These are phyloP conservation scores for Cicer cuneatum DNA, from an alignment of 306 rosid species.

Conservation along the genomic window DNA sequence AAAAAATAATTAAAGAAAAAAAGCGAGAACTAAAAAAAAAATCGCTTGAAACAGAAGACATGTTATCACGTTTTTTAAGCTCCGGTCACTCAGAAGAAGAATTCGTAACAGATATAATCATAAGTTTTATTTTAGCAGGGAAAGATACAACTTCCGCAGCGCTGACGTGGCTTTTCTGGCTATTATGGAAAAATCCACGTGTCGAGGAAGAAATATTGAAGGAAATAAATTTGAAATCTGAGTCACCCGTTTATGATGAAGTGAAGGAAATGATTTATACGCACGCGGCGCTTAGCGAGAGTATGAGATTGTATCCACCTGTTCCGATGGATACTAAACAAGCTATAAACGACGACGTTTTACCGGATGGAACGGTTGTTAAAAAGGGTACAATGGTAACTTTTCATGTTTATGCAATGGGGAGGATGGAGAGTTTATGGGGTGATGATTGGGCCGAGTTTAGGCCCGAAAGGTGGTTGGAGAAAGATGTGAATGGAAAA, in stretches of 20 bases:
- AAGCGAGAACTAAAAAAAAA: constrained; percentile 52
- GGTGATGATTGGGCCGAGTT: constrained; percentile 72
- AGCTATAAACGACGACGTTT: constrained; percentile 56
- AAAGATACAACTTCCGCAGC: constrained; percentile 70
- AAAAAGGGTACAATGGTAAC: constrained; percentile 62
- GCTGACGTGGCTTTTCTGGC: constrained; percentile 79
- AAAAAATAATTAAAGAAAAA: constrained; percentile 54
- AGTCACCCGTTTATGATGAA: constrained; percentile 42
- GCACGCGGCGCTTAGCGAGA: constrained; percentile 81
- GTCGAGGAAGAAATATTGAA: constrained; percentile 57
- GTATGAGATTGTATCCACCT: constrained; percentile 84
- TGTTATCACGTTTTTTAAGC: constrained; percentile 66
- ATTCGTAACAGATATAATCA: constrained; percentile 65
- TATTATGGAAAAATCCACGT: constrained; percentile 52
- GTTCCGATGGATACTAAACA: constrained; percentile 61
- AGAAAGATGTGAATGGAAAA: constrained; percentile 34
- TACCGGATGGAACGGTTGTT: constrained; percentile 74
- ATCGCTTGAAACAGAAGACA: constrained; percentile 51
- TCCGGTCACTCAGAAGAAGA: constrained; percentile 58
- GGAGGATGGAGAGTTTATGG: constrained; percentile 67
- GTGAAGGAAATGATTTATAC: constrained; percentile 73
- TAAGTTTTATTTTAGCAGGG: constrained; percentile 74
- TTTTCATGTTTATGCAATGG: constrained; percentile 71
- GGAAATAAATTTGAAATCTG: constrained; percentile 48
- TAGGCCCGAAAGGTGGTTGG: constrained; percentile 76